Evolutionary conservation across 805 yeast genomes (phyloP).

Genomic region (Spathaspora passalidarum): DNA sequence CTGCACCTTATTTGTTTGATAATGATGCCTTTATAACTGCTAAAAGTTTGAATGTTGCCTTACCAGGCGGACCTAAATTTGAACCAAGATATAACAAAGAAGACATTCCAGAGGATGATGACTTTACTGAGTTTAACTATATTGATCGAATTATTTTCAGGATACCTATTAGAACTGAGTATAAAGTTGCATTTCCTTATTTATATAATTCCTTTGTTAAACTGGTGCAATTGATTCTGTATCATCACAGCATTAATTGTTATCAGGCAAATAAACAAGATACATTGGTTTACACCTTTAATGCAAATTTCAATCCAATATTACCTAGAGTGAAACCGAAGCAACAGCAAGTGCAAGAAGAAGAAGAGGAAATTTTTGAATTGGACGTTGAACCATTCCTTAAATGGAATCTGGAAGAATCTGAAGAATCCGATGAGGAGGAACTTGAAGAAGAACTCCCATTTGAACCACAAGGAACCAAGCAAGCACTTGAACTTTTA

Average conservation of each 20-base stretch:
- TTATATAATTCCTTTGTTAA: slow-evolving; percentile 77
- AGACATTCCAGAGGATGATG: slow-evolving; percentile 57
- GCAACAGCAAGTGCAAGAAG: slow-evolving; percentile 1
- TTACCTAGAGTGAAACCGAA: slow-evolving; percentile 15
- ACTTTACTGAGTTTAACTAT: slow-evolving; percentile 86
- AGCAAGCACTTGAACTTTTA: slow-evolving; percentile 61
- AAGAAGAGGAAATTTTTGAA: slow-evolving; percentile 31
- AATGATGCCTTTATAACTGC: slow-evolving; percentile 82
- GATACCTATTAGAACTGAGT: slow-evolving; percentile 73
- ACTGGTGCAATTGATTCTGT: slow-evolving; percentile 59
- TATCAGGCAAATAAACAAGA: slow-evolving; percentile 22
- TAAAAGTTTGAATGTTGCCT: slow-evolving; percentile 78
- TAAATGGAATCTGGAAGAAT: slow-evolving; percentile 5
- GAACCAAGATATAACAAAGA: slow-evolving; percentile 76
- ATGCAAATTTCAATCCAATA: slow-evolving; percentile 56
- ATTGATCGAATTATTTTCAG: slow-evolving; percentile 85
- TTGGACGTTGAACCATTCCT: slow-evolving; percentile 54
- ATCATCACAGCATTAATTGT: slow-evolving; percentile 61
- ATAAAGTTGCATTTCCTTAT: slow-evolving; percentile 81
- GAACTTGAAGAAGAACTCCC: slow-evolving; percentile 27
- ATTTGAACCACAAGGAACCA: slow-evolving; percentile 41
- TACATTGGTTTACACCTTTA: slow-evolving; percentile 54
- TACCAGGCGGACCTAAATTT: slow-evolving; percentile 96
- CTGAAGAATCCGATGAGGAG: slow-evolving; percentile 15
- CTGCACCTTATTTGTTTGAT: slow-evolving; percentile 64